A percentile compares a stretch with the other conserved stretches of the same genome.
Conservation (phyloP, 495 filamentous ascomycete genomes). For the Amphirosellinia nigrospora region DNA sequence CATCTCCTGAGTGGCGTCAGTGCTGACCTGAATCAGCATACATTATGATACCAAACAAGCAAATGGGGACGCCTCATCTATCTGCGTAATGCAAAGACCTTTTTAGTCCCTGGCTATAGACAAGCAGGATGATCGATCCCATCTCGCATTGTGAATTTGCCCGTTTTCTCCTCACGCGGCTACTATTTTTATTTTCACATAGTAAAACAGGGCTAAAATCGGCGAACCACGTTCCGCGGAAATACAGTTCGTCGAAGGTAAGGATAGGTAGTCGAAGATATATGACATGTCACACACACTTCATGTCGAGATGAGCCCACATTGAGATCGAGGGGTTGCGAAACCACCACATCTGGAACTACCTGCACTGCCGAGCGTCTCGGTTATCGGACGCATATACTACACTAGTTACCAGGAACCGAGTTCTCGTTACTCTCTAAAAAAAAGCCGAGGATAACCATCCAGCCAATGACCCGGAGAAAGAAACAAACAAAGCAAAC, state of each 20-base stretch:
- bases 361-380: conserved; percentile 12
- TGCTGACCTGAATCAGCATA: conserved; percentile 6
- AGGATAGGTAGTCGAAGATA: background rate
- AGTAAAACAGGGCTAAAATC: background rate
- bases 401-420: conserved; percentile 3
- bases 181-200: background rate
- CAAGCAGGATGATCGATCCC: conserved; percentile 3
- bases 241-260: background rate
- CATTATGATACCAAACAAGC: background rate
- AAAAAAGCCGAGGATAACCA: conserved; percentile 1
- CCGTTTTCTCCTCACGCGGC: background rate
- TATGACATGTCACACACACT: conserved; percentile 10
- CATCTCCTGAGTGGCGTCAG: conserved; percentile 3
- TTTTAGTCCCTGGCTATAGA: background rate
- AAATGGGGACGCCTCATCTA: background rate
- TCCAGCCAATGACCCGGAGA: background rate
- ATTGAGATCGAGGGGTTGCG: background rate
- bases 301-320: background rate
- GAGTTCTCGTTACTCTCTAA: background rate
- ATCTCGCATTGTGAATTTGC: background rate
- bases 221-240: background rate
- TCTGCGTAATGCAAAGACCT: background rate
- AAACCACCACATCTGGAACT: conserved; percentile 1
- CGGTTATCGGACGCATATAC: conserved; percentile 19
- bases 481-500: background rate